Evolutionary conservation across 2,329 filamentous ascomycete species (phyloP), one percentile per base, ranked within the genome.

Genomic region (Rhynchosporium graminicola): DNA sequence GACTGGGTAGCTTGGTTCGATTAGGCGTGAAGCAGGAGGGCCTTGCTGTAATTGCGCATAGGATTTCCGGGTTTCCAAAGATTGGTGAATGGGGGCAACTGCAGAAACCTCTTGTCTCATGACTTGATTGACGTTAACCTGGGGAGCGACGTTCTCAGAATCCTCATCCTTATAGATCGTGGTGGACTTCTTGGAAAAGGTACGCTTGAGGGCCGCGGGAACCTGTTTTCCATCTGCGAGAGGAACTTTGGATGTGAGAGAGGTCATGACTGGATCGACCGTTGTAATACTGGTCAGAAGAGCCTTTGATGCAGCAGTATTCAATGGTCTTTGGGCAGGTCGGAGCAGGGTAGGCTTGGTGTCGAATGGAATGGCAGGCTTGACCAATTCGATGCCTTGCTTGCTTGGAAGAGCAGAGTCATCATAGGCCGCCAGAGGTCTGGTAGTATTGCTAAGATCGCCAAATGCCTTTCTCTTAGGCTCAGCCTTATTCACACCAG

Each of bases 391-490:
- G 8, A 66, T 62, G 42, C 59, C 61, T 26, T 77, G 76, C 73
- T 84, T 85, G 63, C 76, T 77, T 33, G 74, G 68, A 31, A 84
- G 72, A 58, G 77, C 78, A 43, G 79, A 79, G 70, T 89, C 86
- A 74, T 89, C 86, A 69, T 84, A 83, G 57, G 73, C 76, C 3
- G 72, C 69, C 20, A 75, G 73, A 38, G 74, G 63, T 65, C 77
- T 77, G 42, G 73, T 59, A 0, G 82, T 87, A 72, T 93, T 94
- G 80, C 90, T 95, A 65, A 95, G 83, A 74, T 96, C 92, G 56
- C 85, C 90, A 76, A 96, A 92, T 12, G 87, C 91, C 65, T 87
- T 87, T 68, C 92, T 87, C 79, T 93, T 95, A 60, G 87, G 81
- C 62, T 84, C 81, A 59, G 82, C 82, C 76, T 88, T 91, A 67